phyloP scores from a whole-genome alignment of 257 asterid species.

The Eucommia ulmoides region DNA sequence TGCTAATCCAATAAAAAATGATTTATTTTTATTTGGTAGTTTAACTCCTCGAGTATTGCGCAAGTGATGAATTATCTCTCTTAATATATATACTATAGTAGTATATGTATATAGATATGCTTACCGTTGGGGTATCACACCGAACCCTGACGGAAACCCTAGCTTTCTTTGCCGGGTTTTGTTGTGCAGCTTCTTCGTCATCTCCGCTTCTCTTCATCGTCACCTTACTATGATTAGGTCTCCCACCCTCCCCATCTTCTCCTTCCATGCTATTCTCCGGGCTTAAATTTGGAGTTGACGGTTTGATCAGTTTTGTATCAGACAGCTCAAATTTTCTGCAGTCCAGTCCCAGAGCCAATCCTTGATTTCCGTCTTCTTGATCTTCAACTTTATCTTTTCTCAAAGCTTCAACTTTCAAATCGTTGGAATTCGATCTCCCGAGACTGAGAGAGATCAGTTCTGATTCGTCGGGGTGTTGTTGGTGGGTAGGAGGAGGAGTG shows the following conservation, averaged over 20 bases:
- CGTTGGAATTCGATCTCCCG: conserved; percentile 49
- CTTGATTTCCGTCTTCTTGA: conserved; percentile 25
- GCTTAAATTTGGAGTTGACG: conserved; percentile 32
- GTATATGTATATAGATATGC: conserved; percentile 1
- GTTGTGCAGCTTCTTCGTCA: conserved; percentile 39
- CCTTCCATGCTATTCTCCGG: conserved; percentile 48
- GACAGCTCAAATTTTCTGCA: conserved; percentile 34
- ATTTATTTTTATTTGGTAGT: too few species aligned
- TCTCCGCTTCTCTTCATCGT: conserved; percentile 47
- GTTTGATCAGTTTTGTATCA: conserved; percentile 7
- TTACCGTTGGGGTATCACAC: conserved; percentile 88
- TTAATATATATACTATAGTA: too few species aligned
- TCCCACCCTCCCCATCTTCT: conserved; percentile 36
- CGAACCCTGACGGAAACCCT: conserved; percentile 91
- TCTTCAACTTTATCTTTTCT: conserved; percentile 13
- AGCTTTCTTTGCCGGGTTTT: conserved; percentile 74
- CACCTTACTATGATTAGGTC: conserved; percentile 23
- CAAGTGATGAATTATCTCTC: too few species aligned
- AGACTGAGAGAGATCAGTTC: conserved; percentile 52
- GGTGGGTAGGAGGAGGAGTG: conserved; percentile 2
- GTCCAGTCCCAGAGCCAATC: conserved; percentile 51
- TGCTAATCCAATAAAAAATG: too few species aligned
- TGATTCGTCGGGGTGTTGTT: conserved; percentile 14
- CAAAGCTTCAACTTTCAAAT: conserved; percentile 7
- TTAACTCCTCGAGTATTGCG: too few species aligned